phyloP scores from a whole-genome alignment of 345 rosid genomes.

The Zanthoxylum bungeanum region DNA sequence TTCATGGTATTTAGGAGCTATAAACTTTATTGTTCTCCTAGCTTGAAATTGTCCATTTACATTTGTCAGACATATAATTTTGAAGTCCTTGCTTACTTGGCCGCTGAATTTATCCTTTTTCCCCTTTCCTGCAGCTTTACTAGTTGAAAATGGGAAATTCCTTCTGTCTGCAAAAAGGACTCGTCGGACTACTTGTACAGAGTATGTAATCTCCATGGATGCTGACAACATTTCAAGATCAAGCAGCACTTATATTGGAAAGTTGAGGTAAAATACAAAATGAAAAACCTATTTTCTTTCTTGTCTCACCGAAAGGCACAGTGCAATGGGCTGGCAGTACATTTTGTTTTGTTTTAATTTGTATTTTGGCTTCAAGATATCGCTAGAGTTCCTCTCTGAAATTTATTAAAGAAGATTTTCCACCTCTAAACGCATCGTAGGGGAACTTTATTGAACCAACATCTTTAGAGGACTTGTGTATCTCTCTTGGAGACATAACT shows the following conservation, averaged over 20 bases:
- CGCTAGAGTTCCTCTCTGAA: neutral
- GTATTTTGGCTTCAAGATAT: neutral
- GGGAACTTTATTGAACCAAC: neutral
- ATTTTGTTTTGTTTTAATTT: neutral
- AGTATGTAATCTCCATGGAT: conserved; percentile 70
- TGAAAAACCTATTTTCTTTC: neutral
- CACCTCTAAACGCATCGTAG: neutral
- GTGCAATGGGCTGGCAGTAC: neutral
- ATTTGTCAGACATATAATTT: neutral
- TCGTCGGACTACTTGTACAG: conserved; percentile 62
- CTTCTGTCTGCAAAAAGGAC: conserved; percentile 71
- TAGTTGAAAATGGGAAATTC: conserved; percentile 67
- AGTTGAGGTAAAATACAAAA: conserved; percentile 44
- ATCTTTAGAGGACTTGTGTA: neutral
- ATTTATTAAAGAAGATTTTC: neutral
- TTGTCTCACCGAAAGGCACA: neutral
- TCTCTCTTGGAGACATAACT: neutral
- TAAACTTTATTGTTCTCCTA: neutral
- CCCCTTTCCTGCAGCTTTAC: conserved; percentile 33
- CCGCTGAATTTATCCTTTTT: neutral
- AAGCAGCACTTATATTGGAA: conserved; percentile 61
- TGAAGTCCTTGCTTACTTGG: neutral
- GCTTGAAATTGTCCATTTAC: neutral
- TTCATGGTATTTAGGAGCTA: neutral
- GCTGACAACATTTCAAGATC: conserved; percentile 69